Evolutionary conservation across 176 grass and related monocot species (phyloP).

Genomic region (Hyparrhenia diplandra): DNA sequence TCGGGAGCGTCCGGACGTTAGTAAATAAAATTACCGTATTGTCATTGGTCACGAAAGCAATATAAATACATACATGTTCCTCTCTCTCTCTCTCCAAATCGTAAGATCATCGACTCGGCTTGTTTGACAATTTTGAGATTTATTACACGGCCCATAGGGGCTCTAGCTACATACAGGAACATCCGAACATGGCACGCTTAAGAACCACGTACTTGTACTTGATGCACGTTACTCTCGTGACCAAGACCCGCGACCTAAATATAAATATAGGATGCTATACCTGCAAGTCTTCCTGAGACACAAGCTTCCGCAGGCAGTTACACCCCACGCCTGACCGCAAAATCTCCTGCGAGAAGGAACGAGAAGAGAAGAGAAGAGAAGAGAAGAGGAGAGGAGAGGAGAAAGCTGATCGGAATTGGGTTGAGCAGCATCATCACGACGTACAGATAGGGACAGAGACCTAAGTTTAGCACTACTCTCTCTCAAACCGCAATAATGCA

Average conservation of each 20-base stretch:
- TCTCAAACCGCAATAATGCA: neutral
- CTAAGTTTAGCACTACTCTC: neutral
- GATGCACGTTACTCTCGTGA: neutral
- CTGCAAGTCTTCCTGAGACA: neutral
- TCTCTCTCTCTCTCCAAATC: neutral
- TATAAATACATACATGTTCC: neutral
- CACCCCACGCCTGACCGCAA: neutral
- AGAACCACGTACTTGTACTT: neutral
- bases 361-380: neutral
- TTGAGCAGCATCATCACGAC: neutral
- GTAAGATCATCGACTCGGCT: neutral
- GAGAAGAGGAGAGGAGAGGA: neutral
- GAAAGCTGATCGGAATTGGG: neutral
- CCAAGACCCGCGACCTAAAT: neutral
- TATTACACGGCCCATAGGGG: neutral
- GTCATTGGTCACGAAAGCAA: too few species aligned
- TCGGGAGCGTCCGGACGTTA: too few species aligned
- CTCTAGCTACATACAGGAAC: neutral
- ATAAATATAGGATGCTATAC: neutral
- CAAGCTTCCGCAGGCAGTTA: neutral
- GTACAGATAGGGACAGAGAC: neutral
- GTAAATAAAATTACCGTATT: too few species aligned
- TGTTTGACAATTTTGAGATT: neutral
- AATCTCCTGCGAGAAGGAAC: neutral
- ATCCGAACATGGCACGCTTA: neutral